Evolutionary conservation across 192 early-diverging fungal species (phyloP), one percentile per base, ranked within the genome.

Genomic region (Lobosporangium transversale): DNA sequence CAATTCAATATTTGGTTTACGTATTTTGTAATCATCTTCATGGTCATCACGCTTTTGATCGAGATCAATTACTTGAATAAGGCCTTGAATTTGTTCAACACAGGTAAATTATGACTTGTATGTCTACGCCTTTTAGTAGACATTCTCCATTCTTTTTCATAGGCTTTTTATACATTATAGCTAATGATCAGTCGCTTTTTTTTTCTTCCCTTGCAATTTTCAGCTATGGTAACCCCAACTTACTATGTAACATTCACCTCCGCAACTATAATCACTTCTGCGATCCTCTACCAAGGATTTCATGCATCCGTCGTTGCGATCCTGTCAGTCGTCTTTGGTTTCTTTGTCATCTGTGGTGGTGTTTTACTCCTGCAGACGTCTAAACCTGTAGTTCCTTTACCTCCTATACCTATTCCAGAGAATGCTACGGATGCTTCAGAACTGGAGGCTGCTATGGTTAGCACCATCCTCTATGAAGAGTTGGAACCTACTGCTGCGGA

Each of bases 1-100:
- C 93, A 97, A 84, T 90, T 97, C 62, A 85, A 86, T 49, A 85
- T 92, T 53, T 84, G 90, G 56, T 94, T 94, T 58, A 91, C 91
- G 6, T 97, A 93, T 62, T 79, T 96, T 45, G 91, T 97, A 47
- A 86, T 90, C 18, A 69, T 84, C 9, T 87, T 92, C 14, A 93
- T 95, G 36, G 73, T 89, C n/a, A 73, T 88, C 11, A 94, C 93
- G 52, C 88, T 94, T 35, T 74, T 95, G 29, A 90, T 93, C 9
- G 94, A 97, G 82, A 94, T 96, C 86, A 95, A 95, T 79, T 97
- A 95, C 81, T 91, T 97, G 62, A 97, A 97, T 87, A 97, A 97
- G 70, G 94, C 95, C 21, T 83, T 97, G 49, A 94, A 94, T 63
- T 68, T 94, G 52, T 97, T 96, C 79, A 92, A 92, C 36, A 97